These are phyloP conservation scores for Citrus glauca DNA, from an alignment of 345 rosid species.

Conservation along the genomic window DNA sequence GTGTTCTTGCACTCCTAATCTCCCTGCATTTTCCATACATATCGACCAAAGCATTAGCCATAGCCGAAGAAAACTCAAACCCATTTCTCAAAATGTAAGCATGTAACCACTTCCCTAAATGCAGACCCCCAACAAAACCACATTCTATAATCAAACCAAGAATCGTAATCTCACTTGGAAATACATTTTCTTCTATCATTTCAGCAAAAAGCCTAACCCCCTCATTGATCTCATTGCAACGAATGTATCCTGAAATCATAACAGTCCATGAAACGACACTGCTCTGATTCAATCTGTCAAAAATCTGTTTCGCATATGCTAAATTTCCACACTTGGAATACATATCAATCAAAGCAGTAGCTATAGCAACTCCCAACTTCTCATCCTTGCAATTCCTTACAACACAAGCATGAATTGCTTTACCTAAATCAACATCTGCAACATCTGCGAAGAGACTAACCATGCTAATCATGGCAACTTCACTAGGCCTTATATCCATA, in stretches of 20 bases:
- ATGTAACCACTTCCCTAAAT: slow-evolving; percentile 40
- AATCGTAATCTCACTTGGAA: slow-evolving; percentile 41
- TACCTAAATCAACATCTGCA: slow-evolving; percentile 25
- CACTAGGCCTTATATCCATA: slow-evolving; percentile 30
- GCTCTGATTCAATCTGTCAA: slow-evolving; percentile 29
- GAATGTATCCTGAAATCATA: slow-evolving; percentile 43
- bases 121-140: slow-evolving; percentile 28
- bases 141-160: slow-evolving; percentile 38
- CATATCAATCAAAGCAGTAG: slow-evolving; percentile 51
- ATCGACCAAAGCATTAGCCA: slow-evolving; percentile 37
- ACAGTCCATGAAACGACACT: slow-evolving; percentile 45
- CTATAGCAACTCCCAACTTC: slow-evolving; percentile 23
- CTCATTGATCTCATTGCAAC: slow-evolving; percentile 21
- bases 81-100: slow-evolving; percentile 31
- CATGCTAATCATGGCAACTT: slow-evolving; percentile 35
- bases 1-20: slow-evolving; percentile 27
- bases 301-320: slow-evolving; percentile 28
- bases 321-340: slow-evolving; percentile 39
- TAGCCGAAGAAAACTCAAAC: slow-evolving; percentile 16
- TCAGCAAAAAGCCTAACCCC: slow-evolving; percentile 29
- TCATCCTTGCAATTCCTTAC: slow-evolving; percentile 29
- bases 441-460: slow-evolving; percentile 28
- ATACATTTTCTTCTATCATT: slow-evolving; percentile 31
- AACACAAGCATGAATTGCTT: slow-evolving; percentile 37
- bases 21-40: slow-evolving; percentile 51